These are phyloP conservation scores for Coemansia sp. DNA, from an alignment of 192 early-diverging fungal species.

Conservation along the genomic window DNA sequence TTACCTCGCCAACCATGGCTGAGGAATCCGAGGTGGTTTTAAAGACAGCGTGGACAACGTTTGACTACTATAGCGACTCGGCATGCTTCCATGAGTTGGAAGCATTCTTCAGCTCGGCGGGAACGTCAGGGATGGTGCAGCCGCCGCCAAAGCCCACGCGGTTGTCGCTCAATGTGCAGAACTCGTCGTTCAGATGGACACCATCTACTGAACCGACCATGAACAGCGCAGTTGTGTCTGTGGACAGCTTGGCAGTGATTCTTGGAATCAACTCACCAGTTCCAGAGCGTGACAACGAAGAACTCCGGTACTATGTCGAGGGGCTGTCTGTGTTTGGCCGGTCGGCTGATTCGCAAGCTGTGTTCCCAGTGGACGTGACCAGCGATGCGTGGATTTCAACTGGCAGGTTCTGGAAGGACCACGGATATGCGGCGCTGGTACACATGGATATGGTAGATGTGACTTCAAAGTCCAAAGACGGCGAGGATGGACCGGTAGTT, in stretches of 20 bases:
- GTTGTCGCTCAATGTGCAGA: conserved; percentile 50
- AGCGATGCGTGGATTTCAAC: conserved; percentile 53
- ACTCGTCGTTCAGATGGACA: conserved; percentile 44
- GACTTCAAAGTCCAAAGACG: conserved; percentile 33
- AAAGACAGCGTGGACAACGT: conserved; percentile 50
- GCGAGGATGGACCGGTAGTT: conserved; percentile 41
- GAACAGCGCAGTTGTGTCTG: conserved; percentile 37
- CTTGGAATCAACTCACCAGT: conserved; percentile 43
- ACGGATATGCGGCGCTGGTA: conserved; percentile 43
- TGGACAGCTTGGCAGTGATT: conserved; percentile 51
- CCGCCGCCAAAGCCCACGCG: conserved; percentile 53
- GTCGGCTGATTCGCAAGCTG: conserved; percentile 29
- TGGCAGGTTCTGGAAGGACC: conserved; percentile 50
- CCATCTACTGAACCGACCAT: conserved; percentile 31
- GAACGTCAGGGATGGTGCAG: conserved; percentile 50
- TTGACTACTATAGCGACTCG: conserved; percentile 43
- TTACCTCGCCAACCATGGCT: conserved; percentile 44
- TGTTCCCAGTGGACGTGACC: conserved; percentile 30
- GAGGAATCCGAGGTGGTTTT: conserved; percentile 51
- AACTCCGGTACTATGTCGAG: conserved; percentile 52
- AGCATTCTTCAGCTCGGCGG: conserved; percentile 50
- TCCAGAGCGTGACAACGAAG: conserved; percentile 45
- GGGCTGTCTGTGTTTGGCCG: conserved; percentile 44
- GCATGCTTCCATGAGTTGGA: conserved; percentile 44
- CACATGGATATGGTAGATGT: conserved; percentile 54